Base-by-base conservation (phyloP, 805 yeast genomes). In the Vanderwaltozyma tropicalis region DNA sequence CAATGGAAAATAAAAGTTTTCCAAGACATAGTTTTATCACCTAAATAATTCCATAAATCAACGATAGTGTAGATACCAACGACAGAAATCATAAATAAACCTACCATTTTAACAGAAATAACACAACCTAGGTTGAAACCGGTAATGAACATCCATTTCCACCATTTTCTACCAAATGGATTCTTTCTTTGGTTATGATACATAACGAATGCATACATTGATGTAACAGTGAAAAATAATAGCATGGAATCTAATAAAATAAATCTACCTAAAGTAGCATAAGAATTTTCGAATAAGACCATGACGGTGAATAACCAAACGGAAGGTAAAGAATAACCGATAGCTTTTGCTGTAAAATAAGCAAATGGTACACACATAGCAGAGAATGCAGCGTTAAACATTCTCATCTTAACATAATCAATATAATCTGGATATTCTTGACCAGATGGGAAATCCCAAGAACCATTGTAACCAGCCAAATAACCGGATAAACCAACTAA, bases 21-120 rank as follows among this genome's bases (percentile, higher is more conserved):
- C 67, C 70, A 66, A 5, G 71, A 49, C 43, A 80, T 54, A 13
- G 69, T 55, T 51, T 64, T 68, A 55, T 83, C 89, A 46, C 87
- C 94, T 52, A 85, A 75, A 57, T 76, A 74, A 50, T 63, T 68
- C 95, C 96, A 92, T 50, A 92, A 66, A 53, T 92, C 96, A 37
- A 75, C 80, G 24, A 85, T 68, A 16, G 96, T 87, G 62, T 89
- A 84, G 44, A 86, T 72, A 31, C 99, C 99, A 35, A 92, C 86
- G 46, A 87, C 66, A 17, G 85, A 62, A 41, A 94, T 88, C 44
- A 85, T 85, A 54, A 92, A 85, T 39, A 89, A 69, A 50, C 99
- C 99, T 40, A 92, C 97, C 95, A 88, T 86, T 63, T 92, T 92
- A 39, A 87, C 94, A 17, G 95, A 81, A 54, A 89, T 80, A 17